Evolutionary conservation across 371 early-diverging fungal species (phyloP).

Genomic region (Mucor saturninus): DNA sequence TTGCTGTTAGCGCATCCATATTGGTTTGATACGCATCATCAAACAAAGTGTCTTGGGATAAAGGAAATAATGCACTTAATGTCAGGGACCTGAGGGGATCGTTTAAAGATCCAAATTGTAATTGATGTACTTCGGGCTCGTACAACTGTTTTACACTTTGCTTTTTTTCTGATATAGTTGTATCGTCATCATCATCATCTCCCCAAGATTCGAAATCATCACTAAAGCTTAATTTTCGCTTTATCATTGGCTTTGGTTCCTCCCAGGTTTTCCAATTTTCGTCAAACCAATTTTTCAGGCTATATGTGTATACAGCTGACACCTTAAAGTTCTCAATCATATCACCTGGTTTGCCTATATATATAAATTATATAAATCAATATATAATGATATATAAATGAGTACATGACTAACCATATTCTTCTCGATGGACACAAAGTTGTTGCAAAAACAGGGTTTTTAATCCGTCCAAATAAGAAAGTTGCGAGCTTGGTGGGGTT

Average conservation of each 20-base stretch:
- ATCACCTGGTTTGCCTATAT: conserved; percentile 6
- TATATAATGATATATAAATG: neutral
- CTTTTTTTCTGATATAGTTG: neutral
- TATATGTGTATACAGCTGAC: conserved; percentile 58
- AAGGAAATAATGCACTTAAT: conserved; percentile 69
- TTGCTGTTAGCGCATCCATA: conserved; percentile 69
- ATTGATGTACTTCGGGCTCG: conserved; percentile 7
- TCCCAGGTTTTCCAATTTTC: conserved; percentile 61
- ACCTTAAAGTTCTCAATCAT: conserved; percentile 17
- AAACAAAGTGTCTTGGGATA: conserved; percentile 54
- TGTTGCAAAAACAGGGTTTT: conserved; percentile 59
- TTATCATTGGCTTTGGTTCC: conserved; percentile 11
- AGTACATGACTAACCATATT: conserved; percentile 33
- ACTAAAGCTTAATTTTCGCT: conserved; percentile 16
- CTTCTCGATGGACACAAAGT: conserved; percentile 41
- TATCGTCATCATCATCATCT: conserved; percentile 11
- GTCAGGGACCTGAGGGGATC: conserved; percentile 71
- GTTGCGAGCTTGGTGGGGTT: conserved; percentile 60
- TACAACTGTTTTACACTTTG: neutral
- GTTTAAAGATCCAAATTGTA: conserved; percentile 75
- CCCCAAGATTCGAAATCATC: conserved; percentile 42
- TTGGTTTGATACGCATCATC: conserved; percentile 47
- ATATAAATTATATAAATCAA: neutral
- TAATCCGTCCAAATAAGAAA: conserved; percentile 64
- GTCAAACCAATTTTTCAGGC: conserved; percentile 61